A percentile compares a stretch with the other conserved stretches of the same genome.
These are phyloP conservation scores for Microbotryum intermedium DNA, from an alignment of 1,284 basidiomycete species.

Conservation along the genomic window DNA sequence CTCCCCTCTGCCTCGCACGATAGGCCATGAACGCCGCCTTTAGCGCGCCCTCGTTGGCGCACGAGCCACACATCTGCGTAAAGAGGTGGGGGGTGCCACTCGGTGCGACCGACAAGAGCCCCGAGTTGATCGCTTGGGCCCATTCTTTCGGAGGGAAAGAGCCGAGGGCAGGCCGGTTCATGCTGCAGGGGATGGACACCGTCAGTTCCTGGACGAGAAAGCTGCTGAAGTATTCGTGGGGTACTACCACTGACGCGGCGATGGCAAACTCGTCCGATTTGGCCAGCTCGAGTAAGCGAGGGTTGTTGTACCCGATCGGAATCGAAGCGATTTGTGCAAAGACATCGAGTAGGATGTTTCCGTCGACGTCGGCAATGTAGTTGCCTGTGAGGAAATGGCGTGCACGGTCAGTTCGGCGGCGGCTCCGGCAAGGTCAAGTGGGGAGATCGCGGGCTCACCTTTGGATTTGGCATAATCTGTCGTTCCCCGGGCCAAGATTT, in stretches of 20 bases:
- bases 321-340: slow-evolving; percentile 48
- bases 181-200: slow-evolving; percentile 12
- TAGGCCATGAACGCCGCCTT: slow-evolving; percentile 50
- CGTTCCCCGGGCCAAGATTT: no score
- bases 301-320: slow-evolving; percentile 46
- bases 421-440: not conserved
- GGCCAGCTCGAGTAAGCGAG: slow-evolving; percentile 42
- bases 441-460: slow-evolving; percentile 9
- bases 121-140: slow-evolving; percentile 43
- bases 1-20: slow-evolving; percentile 39
- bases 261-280: slow-evolving; percentile 41
- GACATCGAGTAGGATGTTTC: slow-evolving; percentile 48
- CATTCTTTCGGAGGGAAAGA: slow-evolving; percentile 47
- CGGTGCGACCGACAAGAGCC: slow-evolving; percentile 46
- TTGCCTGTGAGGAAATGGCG: slow-evolving; percentile 35
- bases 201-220: not conserved
- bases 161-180: slow-evolving; percentile 49
- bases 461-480: slow-evolving; percentile 39
- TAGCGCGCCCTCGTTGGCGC: slow-evolving; percentile 44
- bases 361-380: slow-evolving; percentile 49
- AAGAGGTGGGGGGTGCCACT: slow-evolving; percentile 44
- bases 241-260: slow-evolving; percentile 37
- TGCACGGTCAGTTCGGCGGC: not conserved
- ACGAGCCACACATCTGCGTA: slow-evolving; percentile 38
- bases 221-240: not conserved